Conservation (phyloP, 352 stramenopile species). For the Phytophthora colocasiae region DNA sequence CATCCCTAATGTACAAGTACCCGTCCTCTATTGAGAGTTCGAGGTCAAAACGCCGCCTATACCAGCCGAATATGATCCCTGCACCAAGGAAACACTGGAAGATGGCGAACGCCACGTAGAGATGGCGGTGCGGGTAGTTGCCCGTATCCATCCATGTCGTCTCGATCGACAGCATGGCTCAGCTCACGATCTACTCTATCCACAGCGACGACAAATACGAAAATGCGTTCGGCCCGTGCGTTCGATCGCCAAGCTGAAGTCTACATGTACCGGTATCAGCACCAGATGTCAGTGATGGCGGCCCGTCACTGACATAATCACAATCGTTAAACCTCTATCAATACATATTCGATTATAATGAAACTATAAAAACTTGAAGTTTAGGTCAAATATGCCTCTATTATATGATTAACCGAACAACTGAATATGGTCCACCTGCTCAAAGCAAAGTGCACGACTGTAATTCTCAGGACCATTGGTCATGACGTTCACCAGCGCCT, state of each 20-base stretch:
- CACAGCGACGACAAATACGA: too few relatives aligned
- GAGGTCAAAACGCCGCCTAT: slow-evolving; percentile 7
- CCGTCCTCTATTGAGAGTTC: neutral
- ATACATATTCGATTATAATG: too few relatives aligned
- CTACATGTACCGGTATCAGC: too few relatives aligned
- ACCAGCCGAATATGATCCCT: slow-evolving; percentile 74
- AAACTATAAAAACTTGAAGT: too few relatives aligned
- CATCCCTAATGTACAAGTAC: neutral
- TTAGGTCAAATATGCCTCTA: too few relatives aligned
- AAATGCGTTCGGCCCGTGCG: too few relatives aligned
- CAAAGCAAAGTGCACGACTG: neutral
- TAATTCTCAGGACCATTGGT: slow-evolving; percentile 10
- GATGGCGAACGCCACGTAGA: slow-evolving; percentile 62
- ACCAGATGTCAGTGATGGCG: slow-evolving; percentile 5
- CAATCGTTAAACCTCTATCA: too few relatives aligned
- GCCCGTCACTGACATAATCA: too few relatives aligned
- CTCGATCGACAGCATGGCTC: slow-evolving; percentile 28
- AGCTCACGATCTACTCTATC: too few relatives aligned
- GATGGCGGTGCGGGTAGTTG: slow-evolving; percentile 41
- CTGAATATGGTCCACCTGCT: too few relatives aligned
- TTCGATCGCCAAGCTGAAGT: slow-evolving; percentile 3
- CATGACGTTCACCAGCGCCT: slow-evolving; percentile 17
- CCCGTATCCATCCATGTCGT: slow-evolving; percentile 43
- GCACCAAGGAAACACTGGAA: slow-evolving; percentile 70
- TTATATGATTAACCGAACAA: too few relatives aligned